Base-by-base conservation (phyloP, 1,284 basidiomycete genomes). In the Trametes polyzona region DNA sequence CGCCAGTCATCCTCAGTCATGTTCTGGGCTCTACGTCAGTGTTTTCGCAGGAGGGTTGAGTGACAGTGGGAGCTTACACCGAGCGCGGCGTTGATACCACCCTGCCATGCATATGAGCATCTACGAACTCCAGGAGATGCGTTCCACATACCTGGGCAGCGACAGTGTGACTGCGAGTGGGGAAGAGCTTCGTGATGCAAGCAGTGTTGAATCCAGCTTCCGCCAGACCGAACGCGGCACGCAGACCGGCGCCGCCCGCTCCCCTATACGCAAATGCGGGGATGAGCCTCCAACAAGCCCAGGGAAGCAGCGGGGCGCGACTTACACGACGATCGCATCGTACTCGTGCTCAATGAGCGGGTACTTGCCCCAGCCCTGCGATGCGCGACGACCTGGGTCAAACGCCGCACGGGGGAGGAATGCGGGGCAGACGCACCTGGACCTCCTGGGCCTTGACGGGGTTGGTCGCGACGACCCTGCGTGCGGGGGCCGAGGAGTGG, bases 1-100 rank as follows among this genome's bases (percentile, higher is more conserved):
- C 97, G 82, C 96, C 96, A 98, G 75, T 98, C 95, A 72, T 98
- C 95, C 77, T 98, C 95, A 12, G 95, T 96, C 93, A 97, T 96
- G 82, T 99, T 99, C 89, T 92, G 69, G n/a, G 44, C 41, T 51
- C n/a, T 26, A 60, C 51, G 47, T 61, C 48, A 52, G 39, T 30
- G 56, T 33, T 42, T 49, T 32, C 24, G n/a, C 40, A 9, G 36
- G 52, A 37, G 35, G 35, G 26, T 9, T 26, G n/a, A n/a, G 52
- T 36, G 8, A 27, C 4, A 24, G 41, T 32, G 40, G 10, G 1
- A n/a, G 79, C 88, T 69, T 74, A 93, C 91, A 61, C 96, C 97
- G 55, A 99, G 85, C 42, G 97, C 97, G 69, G 97, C 96, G 78
- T 99, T 99, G 76, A 99, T 96, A 76, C 97, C 97, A 72, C 97